Conservation (phyloP, 2,329 filamentous ascomycete genomes). For the Trichophyton mentagrophytes region DNA sequence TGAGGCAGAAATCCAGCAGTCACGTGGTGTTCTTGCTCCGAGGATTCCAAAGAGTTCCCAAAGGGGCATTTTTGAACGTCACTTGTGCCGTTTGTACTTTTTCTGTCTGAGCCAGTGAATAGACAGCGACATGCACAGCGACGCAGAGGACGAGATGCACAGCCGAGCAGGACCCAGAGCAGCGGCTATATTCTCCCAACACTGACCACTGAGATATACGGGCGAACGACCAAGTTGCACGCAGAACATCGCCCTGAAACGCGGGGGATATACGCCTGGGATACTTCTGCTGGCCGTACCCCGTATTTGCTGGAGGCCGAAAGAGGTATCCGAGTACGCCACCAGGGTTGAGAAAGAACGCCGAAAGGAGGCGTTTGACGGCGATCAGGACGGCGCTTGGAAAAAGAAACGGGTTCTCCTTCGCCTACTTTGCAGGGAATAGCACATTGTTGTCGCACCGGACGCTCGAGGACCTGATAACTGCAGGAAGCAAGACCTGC, state of each 20-base stretch:
- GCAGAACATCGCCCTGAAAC: background rate
- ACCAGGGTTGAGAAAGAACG: background rate
- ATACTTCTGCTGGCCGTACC: background rate
- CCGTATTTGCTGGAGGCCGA: background rate
- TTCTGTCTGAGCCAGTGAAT: background rate
- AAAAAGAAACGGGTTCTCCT: background rate
- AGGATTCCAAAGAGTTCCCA: too few relatives aligned
- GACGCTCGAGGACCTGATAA: conserved; percentile 7
- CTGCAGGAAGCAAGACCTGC: background rate
- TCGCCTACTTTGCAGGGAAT: background rate
- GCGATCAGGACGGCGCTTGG: background rate
- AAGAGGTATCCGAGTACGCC: background rate
- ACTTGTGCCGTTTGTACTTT: background rate
- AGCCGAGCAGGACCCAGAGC: background rate
- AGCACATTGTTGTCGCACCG: conserved; percentile 12
- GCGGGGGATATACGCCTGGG: background rate
- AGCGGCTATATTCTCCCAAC: background rate
- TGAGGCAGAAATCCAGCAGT: too few relatives aligned
- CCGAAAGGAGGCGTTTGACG: background rate
- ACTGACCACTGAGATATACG: background rate
- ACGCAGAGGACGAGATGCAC: background rate
- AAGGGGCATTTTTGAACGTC: background rate
- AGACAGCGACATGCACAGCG: background rate
- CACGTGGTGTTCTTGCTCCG: too few relatives aligned
- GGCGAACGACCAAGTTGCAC: background rate